Conservation (phyloP, 176 grass and related monocot genomes). For the Miscanthus lutarioriparius region DNA sequence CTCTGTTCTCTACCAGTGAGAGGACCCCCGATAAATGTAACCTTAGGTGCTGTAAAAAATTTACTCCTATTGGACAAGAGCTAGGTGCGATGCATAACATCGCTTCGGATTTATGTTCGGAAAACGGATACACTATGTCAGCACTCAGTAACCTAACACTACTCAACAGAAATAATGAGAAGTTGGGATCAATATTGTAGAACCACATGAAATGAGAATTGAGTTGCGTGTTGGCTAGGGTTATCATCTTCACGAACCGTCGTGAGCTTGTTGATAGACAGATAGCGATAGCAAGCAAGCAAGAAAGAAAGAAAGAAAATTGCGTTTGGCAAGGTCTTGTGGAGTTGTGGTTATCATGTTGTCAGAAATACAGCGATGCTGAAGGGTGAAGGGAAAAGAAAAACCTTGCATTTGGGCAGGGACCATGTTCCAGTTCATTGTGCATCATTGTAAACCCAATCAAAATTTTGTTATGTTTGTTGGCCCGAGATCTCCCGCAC, state of each 20-base stretch:
- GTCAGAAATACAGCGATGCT: not conserved
- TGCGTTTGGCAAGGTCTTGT: not conserved
- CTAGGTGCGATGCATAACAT: not conserved
- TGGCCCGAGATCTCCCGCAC: too few species aligned
- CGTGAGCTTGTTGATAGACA: not conserved
- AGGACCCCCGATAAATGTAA: not conserved
- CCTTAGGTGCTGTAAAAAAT: not conserved
- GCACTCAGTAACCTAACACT: not conserved
- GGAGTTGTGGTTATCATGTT: not conserved
- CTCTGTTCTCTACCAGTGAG: too few species aligned
- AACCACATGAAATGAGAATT: slow-evolving; percentile 24
- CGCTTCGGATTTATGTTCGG: not conserved
- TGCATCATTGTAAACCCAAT: not conserved
- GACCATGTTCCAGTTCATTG: not conserved
- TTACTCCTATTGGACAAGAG: not conserved
- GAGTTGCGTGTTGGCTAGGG: not conserved
- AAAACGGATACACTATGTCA: not conserved
- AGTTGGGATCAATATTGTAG: not conserved
- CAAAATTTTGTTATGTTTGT: not conserved
- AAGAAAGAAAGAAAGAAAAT: not conserved
- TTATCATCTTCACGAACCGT: not conserved
- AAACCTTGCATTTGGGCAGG: not conserved
- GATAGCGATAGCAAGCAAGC: not conserved
- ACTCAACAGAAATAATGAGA: not conserved
- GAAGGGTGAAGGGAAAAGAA: not conserved